Evolutionary conservation across 2,329 filamentous ascomycete genomes (phyloP).

Genomic region (Stachybotrys echinatus): DNA sequence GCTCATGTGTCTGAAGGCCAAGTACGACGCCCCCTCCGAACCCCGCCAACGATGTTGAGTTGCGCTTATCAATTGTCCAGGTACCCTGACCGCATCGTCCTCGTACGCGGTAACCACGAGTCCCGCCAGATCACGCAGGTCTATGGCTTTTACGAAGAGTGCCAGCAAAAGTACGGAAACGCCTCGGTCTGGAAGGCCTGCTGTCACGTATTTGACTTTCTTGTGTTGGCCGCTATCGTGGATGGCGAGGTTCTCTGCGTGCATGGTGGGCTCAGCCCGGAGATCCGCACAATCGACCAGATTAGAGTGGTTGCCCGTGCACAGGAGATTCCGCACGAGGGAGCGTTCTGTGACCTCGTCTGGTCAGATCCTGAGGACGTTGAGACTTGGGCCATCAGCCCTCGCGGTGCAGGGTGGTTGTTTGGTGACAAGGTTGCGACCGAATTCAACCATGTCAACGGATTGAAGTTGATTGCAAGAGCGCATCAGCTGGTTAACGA

Average conservation of each 20-base stretch:
- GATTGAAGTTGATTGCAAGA: slow-evolving; percentile 88
- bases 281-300: slow-evolving; percentile 96
- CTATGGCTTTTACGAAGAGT: slow-evolving; percentile 98
- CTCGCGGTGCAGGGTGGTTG: slow-evolving; percentile 92
- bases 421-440: slow-evolving; percentile 97
- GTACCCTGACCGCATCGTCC: slow-evolving; percentile 90
- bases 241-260: slow-evolving; percentile 98
- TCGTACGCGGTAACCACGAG: slow-evolving; percentile 97
- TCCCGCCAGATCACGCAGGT: slow-evolving; percentile 97
- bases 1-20: slow-evolving; percentile 86
- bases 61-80: slow-evolving; percentile 37
- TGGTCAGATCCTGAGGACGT: slow-evolving; percentile 98
- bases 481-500: slow-evolving; percentile 99
- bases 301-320: slow-evolving; percentile 98
- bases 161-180: slow-evolving; percentile 96
- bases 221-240: slow-evolving; percentile 93
- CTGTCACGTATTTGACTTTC: slow-evolving; percentile 98
- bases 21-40: slow-evolving; percentile 32
- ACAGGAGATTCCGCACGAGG: slow-evolving; percentile 96
- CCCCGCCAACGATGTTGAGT: not conserved
- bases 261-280: slow-evolving; percentile 82
- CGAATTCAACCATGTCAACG: slow-evolving; percentile 97
- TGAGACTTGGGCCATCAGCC: slow-evolving; percentile 93
- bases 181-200: slow-evolving; percentile 99
- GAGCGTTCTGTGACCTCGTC: slow-evolving; percentile 95